Evolutionary conservation across 371 early-diverging fungal genomes (phyloP).

Genomic region (Thermomucor indicae-seudaticae): DNA sequence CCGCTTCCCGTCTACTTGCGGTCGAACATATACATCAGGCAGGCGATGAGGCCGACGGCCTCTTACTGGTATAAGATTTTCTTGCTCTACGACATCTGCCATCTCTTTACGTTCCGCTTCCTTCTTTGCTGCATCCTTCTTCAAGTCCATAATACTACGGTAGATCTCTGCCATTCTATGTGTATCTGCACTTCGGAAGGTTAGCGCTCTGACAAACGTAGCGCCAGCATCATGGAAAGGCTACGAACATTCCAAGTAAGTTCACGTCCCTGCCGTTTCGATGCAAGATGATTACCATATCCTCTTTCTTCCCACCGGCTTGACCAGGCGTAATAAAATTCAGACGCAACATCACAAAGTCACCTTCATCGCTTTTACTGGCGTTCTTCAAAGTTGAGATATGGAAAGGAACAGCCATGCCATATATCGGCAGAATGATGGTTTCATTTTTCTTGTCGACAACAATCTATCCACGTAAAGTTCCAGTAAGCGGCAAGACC

Average conservation of each 20-base stretch:
- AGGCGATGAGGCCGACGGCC: slow-evolving; percentile 80
- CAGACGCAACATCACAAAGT: slow-evolving; percentile 91
- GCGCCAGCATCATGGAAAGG: slow-evolving; percentile 88
- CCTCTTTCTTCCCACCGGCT: slow-evolving; percentile 87
- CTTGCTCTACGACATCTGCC: slow-evolving; percentile 96
- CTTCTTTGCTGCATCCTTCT: slow-evolving; percentile 84
- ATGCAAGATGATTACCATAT: slow-evolving; percentile 38
- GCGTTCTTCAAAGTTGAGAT: slow-evolving; percentile 95
- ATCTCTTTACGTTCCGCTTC: slow-evolving; percentile 93
- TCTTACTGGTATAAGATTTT: slow-evolving; percentile 74
- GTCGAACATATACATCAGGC: slow-evolving; percentile 88
- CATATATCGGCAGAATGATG: slow-evolving; percentile 95
- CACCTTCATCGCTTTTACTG: slow-evolving; percentile 95
- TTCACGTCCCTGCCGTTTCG: neutral
- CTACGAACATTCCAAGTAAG: slow-evolving; percentile 9
- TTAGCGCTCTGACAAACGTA: slow-evolving; percentile 89
- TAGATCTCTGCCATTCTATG: slow-evolving; percentile 81
- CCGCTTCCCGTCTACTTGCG: slow-evolving; percentile 81
- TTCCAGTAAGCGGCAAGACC: slow-evolving; percentile 10
- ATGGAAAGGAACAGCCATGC: slow-evolving; percentile 98
- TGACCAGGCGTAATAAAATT: slow-evolving; percentile 97
- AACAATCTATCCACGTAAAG: slow-evolving; percentile 55
- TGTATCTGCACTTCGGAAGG: slow-evolving; percentile 86
- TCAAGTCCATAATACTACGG: slow-evolving; percentile 81
- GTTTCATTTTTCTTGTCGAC: slow-evolving; percentile 90